A percentile compares a stretch with the other conserved stretches of the same genome.
phyloP scores from a whole-genome alignment of 2,329 filamentous ascomycete genomes.

The Xylogone sp. region DNA sequence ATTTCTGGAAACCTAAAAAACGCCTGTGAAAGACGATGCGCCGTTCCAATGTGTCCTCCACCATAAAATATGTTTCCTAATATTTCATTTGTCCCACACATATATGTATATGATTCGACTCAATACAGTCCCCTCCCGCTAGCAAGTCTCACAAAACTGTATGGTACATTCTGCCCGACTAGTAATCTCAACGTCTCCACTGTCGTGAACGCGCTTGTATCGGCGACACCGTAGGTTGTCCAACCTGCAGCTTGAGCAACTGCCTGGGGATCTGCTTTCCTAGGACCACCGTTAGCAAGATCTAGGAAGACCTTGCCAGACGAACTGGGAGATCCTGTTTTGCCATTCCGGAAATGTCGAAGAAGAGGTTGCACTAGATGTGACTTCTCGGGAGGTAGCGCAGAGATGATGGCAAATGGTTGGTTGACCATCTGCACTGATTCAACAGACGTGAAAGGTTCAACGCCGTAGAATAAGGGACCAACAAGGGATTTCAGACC shows the following conservation, averaged over 20 bases:
- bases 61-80: no score
- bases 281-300: conserved; percentile 57
- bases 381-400: conserved; percentile 73
- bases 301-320: conserved; percentile 73
- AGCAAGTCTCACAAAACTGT: conserved; percentile 79
- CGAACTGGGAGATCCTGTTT: conserved; percentile 17
- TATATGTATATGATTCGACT: conserved; percentile 3
- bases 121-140: conserved; percentile 49
- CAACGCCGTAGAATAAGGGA: conserved; percentile 60
- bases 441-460: conserved; percentile 65
- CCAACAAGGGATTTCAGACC: conserved; percentile 66
- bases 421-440: conserved; percentile 76
- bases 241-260: conserved; percentile 74
- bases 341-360: conserved; percentile 62
- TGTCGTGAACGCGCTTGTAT: conserved; percentile 80
- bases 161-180: conserved; percentile 82
- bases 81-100: no score
- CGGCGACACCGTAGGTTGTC: conserved; percentile 73
- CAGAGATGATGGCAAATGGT: conserved; percentile 79
- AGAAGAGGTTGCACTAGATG: conserved; percentile 74
- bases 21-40: no score
- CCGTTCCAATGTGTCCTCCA: no score
- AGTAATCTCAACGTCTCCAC: conserved; percentile 76
- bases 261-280: conserved; percentile 64
- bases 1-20: no score